Percentiles rank a stretch among this genome's conserved stretches.
Conservation (phyloP, 2,329 filamentous ascomycete genomes). For the Fusarium nodosum region DNA sequence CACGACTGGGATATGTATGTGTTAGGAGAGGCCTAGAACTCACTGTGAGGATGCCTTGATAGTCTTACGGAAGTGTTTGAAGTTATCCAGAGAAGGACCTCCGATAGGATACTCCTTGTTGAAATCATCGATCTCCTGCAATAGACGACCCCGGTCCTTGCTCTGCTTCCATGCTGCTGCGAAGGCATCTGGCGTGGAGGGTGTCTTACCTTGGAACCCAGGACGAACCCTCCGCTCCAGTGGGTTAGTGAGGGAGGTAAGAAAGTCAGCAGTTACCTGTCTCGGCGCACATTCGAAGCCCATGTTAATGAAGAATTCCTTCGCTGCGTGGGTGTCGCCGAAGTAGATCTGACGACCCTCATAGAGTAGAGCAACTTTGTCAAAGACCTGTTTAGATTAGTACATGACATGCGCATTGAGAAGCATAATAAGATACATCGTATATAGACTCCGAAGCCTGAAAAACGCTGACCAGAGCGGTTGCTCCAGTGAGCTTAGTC, state of each 20-base stretch:
- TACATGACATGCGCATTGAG: fast-evolving
- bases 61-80: neutral
- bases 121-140: neutral
- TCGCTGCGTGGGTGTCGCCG: constrained; percentile 43
- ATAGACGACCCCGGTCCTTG: neutral
- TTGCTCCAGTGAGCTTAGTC: constrained; percentile 69
- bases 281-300: constrained; percentile 69
- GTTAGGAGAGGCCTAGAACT: neutral
- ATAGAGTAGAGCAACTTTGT: constrained; percentile 77
- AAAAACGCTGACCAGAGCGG: constrained; percentile 73
- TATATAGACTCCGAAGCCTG: constrained; percentile 65
- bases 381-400: constrained; percentile 62
- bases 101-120: neutral
- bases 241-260: constrained; percentile 66
- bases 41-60: neutral
- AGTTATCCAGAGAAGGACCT: neutral
- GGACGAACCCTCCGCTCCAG: constrained; percentile 52
- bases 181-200: constrained; percentile 56
- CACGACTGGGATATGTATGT: too few species aligned
- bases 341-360: constrained; percentile 74
- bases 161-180: constrained; percentile 51
- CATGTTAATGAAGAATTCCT: constrained; percentile 48
- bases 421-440: constrained; percentile 5
- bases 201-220: constrained; percentile 53
- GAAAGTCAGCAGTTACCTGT: constrained; percentile 78